Evolutionary conservation across 139 green algal species (phyloP), one percentile per base, ranked within the genome.

Genomic region (Deuterostichococcus epilithicus): DNA sequence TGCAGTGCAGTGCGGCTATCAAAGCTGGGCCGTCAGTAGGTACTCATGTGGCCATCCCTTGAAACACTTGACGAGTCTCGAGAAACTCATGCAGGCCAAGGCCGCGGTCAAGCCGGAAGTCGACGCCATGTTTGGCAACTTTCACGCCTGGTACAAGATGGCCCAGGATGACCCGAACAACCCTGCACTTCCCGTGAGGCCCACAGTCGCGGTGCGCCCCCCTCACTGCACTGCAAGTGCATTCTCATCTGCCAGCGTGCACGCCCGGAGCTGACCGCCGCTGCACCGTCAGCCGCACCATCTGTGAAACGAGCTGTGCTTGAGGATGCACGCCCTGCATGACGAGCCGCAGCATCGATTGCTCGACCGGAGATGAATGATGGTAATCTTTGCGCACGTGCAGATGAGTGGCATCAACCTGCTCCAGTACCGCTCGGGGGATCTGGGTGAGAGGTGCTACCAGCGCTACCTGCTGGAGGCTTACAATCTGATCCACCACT

Each of bases 331-430:
- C n/a, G n/a, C n/a, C n/a, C n/a, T n/a, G n/a, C n/a, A n/a, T n/a
- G n/a, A n/a, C n/a, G n/a, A n/a, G n/a, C n/a, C n/a, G n/a, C n/a
- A n/a, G n/a, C n/a, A n/a, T n/a, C n/a, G n/a, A 52, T 13, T 52
- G 42, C 8, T 52, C 42, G 8, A 13, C 42, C 13, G 42, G 10
- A 13, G 42, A 23, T 13, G 8, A 13, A 13, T 52, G 42, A 13
- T 23, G 42, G 8, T 52, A 52, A 13, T 30, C 52, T 28, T 63
- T 63, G 18, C 28, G 52, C 52, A n/a, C 3, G 18, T 28, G 20
- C 52, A 63, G 52, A 63, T 63, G 52, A 63, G 52, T 20, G 52
- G 52, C 52, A 63, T 63, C 52, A 63, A 63, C 52, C 52, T 63
- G 52, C 52, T 63, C 3, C 8, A 23, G 52, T 63, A n/a, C 52